Base-by-base conservation (phyloP, 345 rosid genomes). In the Syzygium grande region DNA sequence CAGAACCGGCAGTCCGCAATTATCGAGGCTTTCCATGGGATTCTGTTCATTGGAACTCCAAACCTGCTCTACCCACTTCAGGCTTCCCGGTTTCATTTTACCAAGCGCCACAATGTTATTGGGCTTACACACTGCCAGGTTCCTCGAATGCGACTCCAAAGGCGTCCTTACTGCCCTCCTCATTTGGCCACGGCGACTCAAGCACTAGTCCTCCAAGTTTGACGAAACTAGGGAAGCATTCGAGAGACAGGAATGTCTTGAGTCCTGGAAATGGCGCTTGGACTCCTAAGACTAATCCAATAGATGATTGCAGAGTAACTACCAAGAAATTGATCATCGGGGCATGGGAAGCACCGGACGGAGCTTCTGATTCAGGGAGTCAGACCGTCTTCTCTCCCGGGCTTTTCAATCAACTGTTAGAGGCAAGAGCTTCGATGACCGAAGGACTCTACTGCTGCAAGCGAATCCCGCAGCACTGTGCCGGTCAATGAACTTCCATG, bases 381-480 rank as follows among this genome's bases (percentile, higher is more conserved):
- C 49, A 13, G 25, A 34, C 25, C 25, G 4, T 73, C 43, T 91
- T 30, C 84, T 93, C 41, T 96, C 95, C 87, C 56, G 90, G 61
- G 94, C 94, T 43, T 94, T 94, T 88, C 93, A 89, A 85, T 89
- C 93, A 41, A 93, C 88, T 89, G 88, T 51, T 41, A 89, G 84
- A 84, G 89, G 88, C 80, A 87, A 52, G 84, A 90, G 90, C 78
- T 85, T 27, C 85, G 5, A 19, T 13, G 84, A 80, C 84, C 68
- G 88, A 55, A 90, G 86, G 52, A 90, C 89, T 88, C 86, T 92
- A 80, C 87, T 94, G 89, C 87, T 95, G 90, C 98, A 90, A 87
- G 95, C 94, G 86, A 95, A 96, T 90, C 99, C 97, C 49, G 98
- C 96, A 41, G 98, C 99, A 65, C 85, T 93, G 90, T 95, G 91